Base-by-base conservation (phyloP, 2,329 filamentous ascomycete genomes). In the Beauveria scarabaeidicola region DNA sequence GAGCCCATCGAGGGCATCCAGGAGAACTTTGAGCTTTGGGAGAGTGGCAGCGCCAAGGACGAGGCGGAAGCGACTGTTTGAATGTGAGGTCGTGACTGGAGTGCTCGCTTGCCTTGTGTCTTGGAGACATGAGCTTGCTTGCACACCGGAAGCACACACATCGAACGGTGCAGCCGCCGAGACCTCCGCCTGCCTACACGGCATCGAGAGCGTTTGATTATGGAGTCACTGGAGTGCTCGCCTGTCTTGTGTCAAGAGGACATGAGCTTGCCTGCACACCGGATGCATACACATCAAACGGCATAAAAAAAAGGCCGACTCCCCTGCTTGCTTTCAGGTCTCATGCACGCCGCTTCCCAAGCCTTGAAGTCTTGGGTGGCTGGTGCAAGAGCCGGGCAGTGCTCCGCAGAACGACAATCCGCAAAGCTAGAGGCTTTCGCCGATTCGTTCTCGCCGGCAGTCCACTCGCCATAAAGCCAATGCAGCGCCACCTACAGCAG, bases 1-100 rank as follows among this genome's bases (percentile, higher is more conserved):
- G 71, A 80, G 58, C 79, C 81, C 1, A 76, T 86, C 5, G 81
- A 86, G 57, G 83, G 81, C 51, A 80, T 81, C 0, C 82, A 79
- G 44, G 81, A 85, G 65, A 78, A 73, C 68, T 84, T 89, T 66
- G 84, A 88, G 66, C 77, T 90, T 17, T 89, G 86, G 86, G 87
- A 89, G 71, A 89, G 85, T 67, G 80, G 78, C 27, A 88, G 84
- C 70, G 79, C 81, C 27, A 82, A 83, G 64, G 86, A 84, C 52
- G 85, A 83, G 59, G 67, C 71, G 1, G 78, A 79, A 60, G 58
- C 61, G n/a, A 10, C 46, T n/a, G 51, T 32, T 36, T 51, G 55
- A 58, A 43, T 41, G 55, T 46, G 25, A 43, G 36, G 23, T 19
- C 8, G 38, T 43, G 15, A 32, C 48, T 38, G 29, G 29, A 15